Base-by-base conservation (phyloP, 2,329 filamentous ascomycete species). In the Sarocladiaceae sp. region DNA sequence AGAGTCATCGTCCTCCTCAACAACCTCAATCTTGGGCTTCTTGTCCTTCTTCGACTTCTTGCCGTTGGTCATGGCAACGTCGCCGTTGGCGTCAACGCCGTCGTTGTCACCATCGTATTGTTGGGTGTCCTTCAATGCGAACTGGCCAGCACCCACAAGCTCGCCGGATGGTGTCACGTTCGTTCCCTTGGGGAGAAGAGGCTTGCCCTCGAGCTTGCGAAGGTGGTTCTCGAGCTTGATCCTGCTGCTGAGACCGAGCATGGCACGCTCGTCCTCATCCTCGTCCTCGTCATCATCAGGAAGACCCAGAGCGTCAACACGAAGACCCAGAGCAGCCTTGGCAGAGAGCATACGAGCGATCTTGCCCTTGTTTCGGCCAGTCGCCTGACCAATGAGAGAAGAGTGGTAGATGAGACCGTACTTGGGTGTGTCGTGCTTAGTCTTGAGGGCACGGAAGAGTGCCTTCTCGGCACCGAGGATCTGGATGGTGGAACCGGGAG, bases 381-480 rank as follows among this genome's bases (percentile, higher is more conserved):
- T 96, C 26, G 94, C 94, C 75, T 99, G 94, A 40, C 94, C 95
- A 59, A 99, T 95, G 42, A 99, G 82, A 25, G 90, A 94, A 47
- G 89, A 88, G 72, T 96, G 88, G 75, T 94, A 95, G 68, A 95
- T 90, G 58, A 96, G 80, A 80, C 94, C 94, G 65, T 97, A 99
- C 74, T 97, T 99, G 66, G 94, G 94, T 35, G 94, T 99, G 66
- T 97, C 91, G 72, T 97, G 93, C 81, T 99, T 97, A 48, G 94
- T 99, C 83, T 99, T 99, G 58, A 99, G 80, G 18, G 94, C 94
- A 65, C 94, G 86, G 86, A 99, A 99, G 40, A 99, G 84, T 7
- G 94, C 94, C 81, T 99, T 99, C 77, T 99, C 94, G 55, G 94
- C 94, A 77, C 94, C 94, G 53, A 97, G 84, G 65, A 99, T 97